phyloP scores from a whole-genome alignment of 2,329 filamentous ascomycete genomes.

The Ramularia collo-cygni region DNA sequence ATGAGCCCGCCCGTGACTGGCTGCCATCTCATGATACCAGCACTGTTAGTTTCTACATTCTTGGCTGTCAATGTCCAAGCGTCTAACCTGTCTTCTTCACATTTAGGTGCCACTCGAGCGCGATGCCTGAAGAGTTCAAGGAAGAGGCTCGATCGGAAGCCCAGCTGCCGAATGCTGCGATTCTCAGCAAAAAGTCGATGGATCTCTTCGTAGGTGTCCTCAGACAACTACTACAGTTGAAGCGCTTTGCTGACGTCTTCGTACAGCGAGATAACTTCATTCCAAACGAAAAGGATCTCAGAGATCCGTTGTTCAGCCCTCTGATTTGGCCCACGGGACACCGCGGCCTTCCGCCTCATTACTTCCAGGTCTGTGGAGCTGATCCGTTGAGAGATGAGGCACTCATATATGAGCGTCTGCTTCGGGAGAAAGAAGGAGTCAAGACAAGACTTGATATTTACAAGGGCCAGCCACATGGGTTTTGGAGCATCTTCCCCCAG shows the following conservation, averaged over 20 bases:
- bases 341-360: slow-evolving; percentile 37
- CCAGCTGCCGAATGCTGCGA: slow-evolving; percentile 20
- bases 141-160: slow-evolving; percentile 37
- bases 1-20: slow-evolving; percentile 41
- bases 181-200: slow-evolving; percentile 20
- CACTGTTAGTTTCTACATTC: too few species aligned
- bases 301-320: slow-evolving; percentile 27
- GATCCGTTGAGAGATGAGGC: slow-evolving; percentile 46
- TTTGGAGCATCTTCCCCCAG: slow-evolving; percentile 28
- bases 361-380: slow-evolving; percentile 43
- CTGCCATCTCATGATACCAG: slow-evolving; percentile 42
- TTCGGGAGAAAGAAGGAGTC: slow-evolving; percentile 35
- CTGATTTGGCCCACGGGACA: slow-evolving; percentile 27
- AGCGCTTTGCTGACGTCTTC: slow-evolving; percentile 1
- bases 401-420: slow-evolving; percentile 39
- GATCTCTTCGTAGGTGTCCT: slow-evolving; percentile 13
- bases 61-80: too few species aligned
- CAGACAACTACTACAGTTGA: slow-evolving; percentile 8
- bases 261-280: slow-evolving; percentile 11
- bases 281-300: slow-evolving; percentile 20
- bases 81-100: too few species aligned
- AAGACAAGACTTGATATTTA: slow-evolving; percentile 40
- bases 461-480: slow-evolving; percentile 38
- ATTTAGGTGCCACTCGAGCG: slow-evolving; percentile 36
- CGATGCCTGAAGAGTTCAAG: slow-evolving; percentile 34